Evolutionary conservation across 208 protist species (phyloP), one percentile per base, ranked within the genome.

Genomic region (Leishmania martiniquensis): DNA sequence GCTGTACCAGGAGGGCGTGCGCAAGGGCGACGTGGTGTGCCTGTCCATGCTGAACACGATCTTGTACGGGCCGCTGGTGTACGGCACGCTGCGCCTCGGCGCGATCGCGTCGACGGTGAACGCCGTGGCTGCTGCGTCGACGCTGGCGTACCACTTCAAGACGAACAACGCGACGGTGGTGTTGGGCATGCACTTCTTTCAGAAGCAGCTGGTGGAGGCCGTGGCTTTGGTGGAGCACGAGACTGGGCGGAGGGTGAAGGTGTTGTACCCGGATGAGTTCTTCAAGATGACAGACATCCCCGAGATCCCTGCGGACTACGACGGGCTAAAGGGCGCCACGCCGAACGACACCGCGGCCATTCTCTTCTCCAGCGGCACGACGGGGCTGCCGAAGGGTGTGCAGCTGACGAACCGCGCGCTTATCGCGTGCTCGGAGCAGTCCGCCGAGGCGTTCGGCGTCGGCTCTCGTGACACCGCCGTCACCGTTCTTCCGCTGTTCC

Each of bases 401-500:
- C 90, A 97, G 83, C 73, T 93, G 29, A 78, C 83, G 12, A 80
- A 84, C 54, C 63, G 69, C 32, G 84, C 67, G 37, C 55, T 82
- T 49, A 59, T 87, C 62, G 68, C 80, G 32, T 87, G 86, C 81
- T 44, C 85, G 25, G 57, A 79, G 47, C 89, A 91, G 45, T 77
- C 68, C 29, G 68, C 29, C 25, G 12, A 54, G 0, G 68, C 45
- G 68, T 49, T 72, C 45, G 45, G 42, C 32, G 20, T 44, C 85
- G 22, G 34, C 37, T 25, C 32, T 22, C 65, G 77, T 7, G 86
- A 89, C 12, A 76, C 85, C 15, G 47, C 69, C 4, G 39, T 96
- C 47, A 73, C 81, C 70, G 72, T 95, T 17, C 66, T 98, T 7
- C 95, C 92, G n/a, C 84, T 90, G 15, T 98, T 90, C 62, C 95